Percentiles rank a stretch among this genome's conserved stretches.
Conservation (phyloP, 2,329 filamentous ascomycete genomes). For the Neonectria coccinea region DNA sequence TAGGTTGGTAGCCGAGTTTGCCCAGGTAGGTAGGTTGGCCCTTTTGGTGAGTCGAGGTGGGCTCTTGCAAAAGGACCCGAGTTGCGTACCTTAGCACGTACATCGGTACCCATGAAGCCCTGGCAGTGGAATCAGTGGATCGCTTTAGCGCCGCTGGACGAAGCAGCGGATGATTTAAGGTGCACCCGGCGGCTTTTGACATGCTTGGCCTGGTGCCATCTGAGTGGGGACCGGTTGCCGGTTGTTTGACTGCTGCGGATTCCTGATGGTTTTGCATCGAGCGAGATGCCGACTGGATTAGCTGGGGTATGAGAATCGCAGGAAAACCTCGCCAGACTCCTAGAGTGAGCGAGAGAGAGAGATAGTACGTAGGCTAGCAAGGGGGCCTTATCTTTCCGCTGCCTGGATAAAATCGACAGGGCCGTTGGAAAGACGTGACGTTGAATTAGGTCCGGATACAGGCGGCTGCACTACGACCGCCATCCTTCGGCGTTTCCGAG, state of each 20-base stretch:
- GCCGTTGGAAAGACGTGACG: slow-evolving; percentile 17
- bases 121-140: slow-evolving; percentile 40
- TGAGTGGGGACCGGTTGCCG: slow-evolving; percentile 18
- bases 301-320: slow-evolving; percentile 6
- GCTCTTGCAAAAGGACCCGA: slow-evolving; percentile 43
- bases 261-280: not conserved
- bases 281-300: slow-evolving; percentile 25
- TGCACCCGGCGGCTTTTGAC: slow-evolving; percentile 44
- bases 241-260: slow-evolving; percentile 6
- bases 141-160: slow-evolving; percentile 42
- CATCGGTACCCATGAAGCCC: slow-evolving; percentile 31
- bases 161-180: slow-evolving; percentile 47
- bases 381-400: slow-evolving; percentile 38
- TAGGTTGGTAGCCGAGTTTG: slow-evolving; percentile 1
- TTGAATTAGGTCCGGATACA: slow-evolving; percentile 20
- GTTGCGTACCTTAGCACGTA: slow-evolving; percentile 16
- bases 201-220: slow-evolving; percentile 22
- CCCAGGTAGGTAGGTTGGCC: slow-evolving; percentile 10
- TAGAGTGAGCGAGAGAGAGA: slow-evolving; percentile 4
- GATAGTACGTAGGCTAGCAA: not conserved
- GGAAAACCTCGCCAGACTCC: not conserved
- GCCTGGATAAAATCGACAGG: slow-evolving; percentile 29
- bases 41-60: slow-evolving; percentile 20
- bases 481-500: slow-evolving; percentile 40
- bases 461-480: slow-evolving; percentile 32